Evolutionary conservation across 371 early-diverging fungal genomes (phyloP), one percentile per base, ranked within the genome.

Genomic region (Lichtheimia hyalospora): DNA sequence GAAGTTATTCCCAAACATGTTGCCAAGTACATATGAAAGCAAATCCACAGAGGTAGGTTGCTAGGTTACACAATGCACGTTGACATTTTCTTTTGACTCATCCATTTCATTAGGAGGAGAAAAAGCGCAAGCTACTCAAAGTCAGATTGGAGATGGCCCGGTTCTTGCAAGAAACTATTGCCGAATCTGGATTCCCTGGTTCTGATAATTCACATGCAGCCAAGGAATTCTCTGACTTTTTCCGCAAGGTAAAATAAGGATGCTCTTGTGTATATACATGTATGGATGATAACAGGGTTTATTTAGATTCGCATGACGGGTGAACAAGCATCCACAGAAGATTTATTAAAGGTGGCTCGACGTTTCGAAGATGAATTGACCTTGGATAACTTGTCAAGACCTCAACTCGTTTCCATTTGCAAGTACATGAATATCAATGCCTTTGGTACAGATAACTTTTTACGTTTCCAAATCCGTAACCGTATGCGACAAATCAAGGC

Each of bases 1-100:
- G 39, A 91, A 92, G 68, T 73, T 98, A 50, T 98, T 96, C 88
- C 98, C 98, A 28, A 92, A 94, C 70, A 95, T 98, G 94, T 73
- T 98, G 40, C 98, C 98, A 3, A 91, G 91, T 61, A 96, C 98
- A 5, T 98, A 93, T 73, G 95, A 94, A 73, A 89, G 89, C 85
- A 91, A 94, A 74, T 90, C 83, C 66, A 85, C 85, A 61, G 90
- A 83, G 72, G 89, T 46, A 46, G 42, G 34, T 34, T n/a, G 34
- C 2, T 8, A 34, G 34, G 34, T 34, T 34, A 34, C 34, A 34
- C 34, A 34, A 4, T 34, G 34, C 34, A 34, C 8, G 34, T 8
- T 34, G 10, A 27, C 27, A 27, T 27, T 27, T 27, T 27, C 34
- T 34, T 34, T 34, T 34, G 34, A 34, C 34, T 34, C 8, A 27